Conservation (phyloP, 2,329 filamentous ascomycete species). For the Sporothrix inflata region DNA sequence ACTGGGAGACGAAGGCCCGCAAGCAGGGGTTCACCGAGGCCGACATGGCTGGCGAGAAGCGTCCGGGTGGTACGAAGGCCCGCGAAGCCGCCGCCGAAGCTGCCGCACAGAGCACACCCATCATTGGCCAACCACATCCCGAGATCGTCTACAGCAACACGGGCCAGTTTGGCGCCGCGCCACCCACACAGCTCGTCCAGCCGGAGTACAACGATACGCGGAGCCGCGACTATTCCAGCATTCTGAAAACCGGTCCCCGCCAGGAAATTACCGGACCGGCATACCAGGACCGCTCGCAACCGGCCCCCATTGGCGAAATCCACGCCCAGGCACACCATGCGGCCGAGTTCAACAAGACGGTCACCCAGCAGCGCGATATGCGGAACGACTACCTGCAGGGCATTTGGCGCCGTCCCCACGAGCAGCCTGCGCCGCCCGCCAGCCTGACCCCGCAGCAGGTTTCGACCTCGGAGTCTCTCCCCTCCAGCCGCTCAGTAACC, state of each 20-base stretch:
- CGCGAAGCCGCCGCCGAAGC: slow-evolving; percentile 79
- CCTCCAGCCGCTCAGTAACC: slow-evolving; percentile 52
- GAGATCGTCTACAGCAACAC: slow-evolving; percentile 88
- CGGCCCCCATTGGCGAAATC: slow-evolving; percentile 76
- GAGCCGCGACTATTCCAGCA: slow-evolving; percentile 78
- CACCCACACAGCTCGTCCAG: slow-evolving; percentile 67
- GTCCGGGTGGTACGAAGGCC: slow-evolving; percentile 87
- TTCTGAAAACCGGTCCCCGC: slow-evolving; percentile 75
- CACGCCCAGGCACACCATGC: slow-evolving; percentile 85
- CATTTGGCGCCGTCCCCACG: slow-evolving; percentile 81
- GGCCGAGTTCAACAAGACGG: slow-evolving; percentile 84
- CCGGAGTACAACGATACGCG: slow-evolving; percentile 76
- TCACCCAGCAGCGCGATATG: slow-evolving; percentile 78
- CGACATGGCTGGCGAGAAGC: slow-evolving; percentile 92
- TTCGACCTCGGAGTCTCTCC: slow-evolving; percentile 48
- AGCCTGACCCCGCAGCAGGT: slow-evolving; percentile 55
- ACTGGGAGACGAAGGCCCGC: slow-evolving; percentile 95
- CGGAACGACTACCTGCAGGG: slow-evolving; percentile 79
- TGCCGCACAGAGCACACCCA: slow-evolving; percentile 61
- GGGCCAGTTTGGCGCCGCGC: slow-evolving; percentile 66
- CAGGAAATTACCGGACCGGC: slow-evolving; percentile 87
- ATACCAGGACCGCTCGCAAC: slow-evolving; percentile 84
- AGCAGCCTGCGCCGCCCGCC: slow-evolving; percentile 62
- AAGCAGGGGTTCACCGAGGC: slow-evolving; percentile 99
- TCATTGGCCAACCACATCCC: slow-evolving; percentile 71